Conservation (phyloP, 2,329 filamentous ascomycete genomes). For the Huntiella savannae region DNA sequence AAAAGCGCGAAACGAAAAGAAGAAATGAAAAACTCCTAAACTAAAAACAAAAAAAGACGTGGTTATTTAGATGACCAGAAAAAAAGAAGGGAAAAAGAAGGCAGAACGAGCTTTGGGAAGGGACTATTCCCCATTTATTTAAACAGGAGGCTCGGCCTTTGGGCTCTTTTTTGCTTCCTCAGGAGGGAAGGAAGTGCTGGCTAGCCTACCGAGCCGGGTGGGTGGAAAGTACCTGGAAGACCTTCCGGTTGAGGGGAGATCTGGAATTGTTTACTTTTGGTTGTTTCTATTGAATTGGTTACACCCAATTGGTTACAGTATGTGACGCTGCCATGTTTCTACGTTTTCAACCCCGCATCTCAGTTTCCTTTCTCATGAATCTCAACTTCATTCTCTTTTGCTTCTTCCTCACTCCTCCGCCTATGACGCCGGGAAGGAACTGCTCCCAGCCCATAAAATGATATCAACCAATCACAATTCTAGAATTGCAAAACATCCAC, state of each 20-base stretch:
- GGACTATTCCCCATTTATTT: too few species aligned
- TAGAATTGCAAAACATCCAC: constrained; percentile 8
- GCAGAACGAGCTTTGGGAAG: neutral
- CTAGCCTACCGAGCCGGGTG: too few species aligned
- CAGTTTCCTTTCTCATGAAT: too few species aligned
- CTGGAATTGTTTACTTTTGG: too few species aligned
- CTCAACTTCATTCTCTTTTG: neutral
- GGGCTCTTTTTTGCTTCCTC: neutral
- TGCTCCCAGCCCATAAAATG: neutral
- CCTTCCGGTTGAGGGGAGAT: too few species aligned
- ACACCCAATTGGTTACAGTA: too few species aligned
- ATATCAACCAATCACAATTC: constrained; percentile 6
- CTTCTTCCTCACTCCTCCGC: neutral
- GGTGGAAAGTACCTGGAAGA: too few species aligned
- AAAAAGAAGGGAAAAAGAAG: constrained; percentile 4
- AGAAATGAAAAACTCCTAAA: constrained; percentile 1
- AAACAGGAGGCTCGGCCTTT: too few species aligned
- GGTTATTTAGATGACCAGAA: neutral
- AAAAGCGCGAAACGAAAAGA: constrained; percentile 2
- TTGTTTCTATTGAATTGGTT: too few species aligned
- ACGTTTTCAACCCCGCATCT: too few species aligned
- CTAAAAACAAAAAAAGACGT: neutral
- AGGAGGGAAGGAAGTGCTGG: neutral
- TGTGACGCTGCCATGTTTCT: too few species aligned
- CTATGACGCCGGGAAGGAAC: constrained; percentile 7